These are phyloP conservation scores for Pyrenophora graminea DNA, from an alignment of 2,329 filamentous ascomycete species.

Conservation along the genomic window DNA sequence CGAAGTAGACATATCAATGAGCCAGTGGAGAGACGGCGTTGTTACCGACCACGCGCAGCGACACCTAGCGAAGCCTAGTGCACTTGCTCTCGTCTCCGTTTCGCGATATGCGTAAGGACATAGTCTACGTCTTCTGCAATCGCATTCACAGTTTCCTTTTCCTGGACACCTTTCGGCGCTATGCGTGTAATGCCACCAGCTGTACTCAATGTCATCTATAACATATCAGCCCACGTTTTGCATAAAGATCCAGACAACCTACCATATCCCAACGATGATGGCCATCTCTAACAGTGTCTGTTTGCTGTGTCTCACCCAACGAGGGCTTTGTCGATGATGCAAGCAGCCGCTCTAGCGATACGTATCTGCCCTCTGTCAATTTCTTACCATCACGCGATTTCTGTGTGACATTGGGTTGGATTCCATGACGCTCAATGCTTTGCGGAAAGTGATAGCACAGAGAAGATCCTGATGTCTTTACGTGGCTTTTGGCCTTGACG, in stretches of 20 bases:
- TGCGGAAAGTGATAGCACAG: constrained; percentile 6
- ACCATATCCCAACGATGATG: constrained; percentile 70
- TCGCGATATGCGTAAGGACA: constrained; percentile 20
- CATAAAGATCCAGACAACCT: not conserved
- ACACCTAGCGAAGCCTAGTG: too few relatives aligned
- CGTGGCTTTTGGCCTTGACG: constrained; percentile 23
- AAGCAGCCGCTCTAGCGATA: constrained; percentile 60
- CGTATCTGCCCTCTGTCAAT: constrained; percentile 64
- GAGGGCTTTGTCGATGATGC: constrained; percentile 4
- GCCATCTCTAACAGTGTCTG: not conserved
- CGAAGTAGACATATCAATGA: too few relatives aligned
- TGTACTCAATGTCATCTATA: constrained; percentile 70
- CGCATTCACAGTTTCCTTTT: constrained; percentile 17
- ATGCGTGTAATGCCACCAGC: constrained; percentile 60
- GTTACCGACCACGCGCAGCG: too few relatives aligned
- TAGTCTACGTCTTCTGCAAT: constrained; percentile 28
- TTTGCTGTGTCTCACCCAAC: too few relatives aligned
- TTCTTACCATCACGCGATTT: constrained; percentile 50
- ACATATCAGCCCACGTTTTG: constrained; percentile 54
- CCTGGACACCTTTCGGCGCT: constrained; percentile 56
- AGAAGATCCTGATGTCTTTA: constrained; percentile 12
- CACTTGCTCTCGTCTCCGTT: constrained; percentile 5
- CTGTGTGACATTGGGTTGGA: constrained; percentile 15
- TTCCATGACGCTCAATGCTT: constrained; percentile 4
- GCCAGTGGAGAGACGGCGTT: too few relatives aligned